Conservation (phyloP, 139 green algal species). For the Limnomonas spitsbergensis region DNA sequence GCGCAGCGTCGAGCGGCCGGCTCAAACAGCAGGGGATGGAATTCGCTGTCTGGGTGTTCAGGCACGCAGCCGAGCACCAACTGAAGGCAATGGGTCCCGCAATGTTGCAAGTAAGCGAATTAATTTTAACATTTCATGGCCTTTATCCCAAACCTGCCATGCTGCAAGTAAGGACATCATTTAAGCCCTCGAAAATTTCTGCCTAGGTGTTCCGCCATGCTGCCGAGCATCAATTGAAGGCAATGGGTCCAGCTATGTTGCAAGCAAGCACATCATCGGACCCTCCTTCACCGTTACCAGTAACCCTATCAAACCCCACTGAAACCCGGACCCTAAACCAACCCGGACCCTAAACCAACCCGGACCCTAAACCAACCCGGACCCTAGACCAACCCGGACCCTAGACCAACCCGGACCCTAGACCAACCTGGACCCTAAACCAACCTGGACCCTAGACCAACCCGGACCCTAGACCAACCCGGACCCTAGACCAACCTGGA, state of each 20-base stretch:
- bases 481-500: too few relatives aligned
- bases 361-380: too few relatives aligned
- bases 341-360: too few relatives aligned
- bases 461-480: too few relatives aligned
- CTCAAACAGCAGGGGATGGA: conserved; percentile 67
- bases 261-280: conserved; percentile 19
- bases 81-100: conserved; percentile 55
- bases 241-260: conserved; percentile 50
- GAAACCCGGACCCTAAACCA: too few relatives aligned
- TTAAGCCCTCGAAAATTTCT: conserved; percentile 88
- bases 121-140: neutral
- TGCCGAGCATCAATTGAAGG: conserved; percentile 51
- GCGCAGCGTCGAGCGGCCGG: neutral
- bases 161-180: too few relatives aligned
- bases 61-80: conserved; percentile 61
- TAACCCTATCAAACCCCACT: too few relatives aligned
- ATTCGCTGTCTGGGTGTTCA: conserved; percentile 83
- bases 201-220: conserved; percentile 83
- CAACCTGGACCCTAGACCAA: too few relatives aligned
- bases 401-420: too few relatives aligned
- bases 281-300: too few relatives aligned
- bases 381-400: too few relatives aligned
- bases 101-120: conserved; percentile 40
- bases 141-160: conserved; percentile 32
- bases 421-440: too few relatives aligned